Conservation (phyloP, 768 basidiomycete species). For the Kwoniella bestiolae region DNA sequence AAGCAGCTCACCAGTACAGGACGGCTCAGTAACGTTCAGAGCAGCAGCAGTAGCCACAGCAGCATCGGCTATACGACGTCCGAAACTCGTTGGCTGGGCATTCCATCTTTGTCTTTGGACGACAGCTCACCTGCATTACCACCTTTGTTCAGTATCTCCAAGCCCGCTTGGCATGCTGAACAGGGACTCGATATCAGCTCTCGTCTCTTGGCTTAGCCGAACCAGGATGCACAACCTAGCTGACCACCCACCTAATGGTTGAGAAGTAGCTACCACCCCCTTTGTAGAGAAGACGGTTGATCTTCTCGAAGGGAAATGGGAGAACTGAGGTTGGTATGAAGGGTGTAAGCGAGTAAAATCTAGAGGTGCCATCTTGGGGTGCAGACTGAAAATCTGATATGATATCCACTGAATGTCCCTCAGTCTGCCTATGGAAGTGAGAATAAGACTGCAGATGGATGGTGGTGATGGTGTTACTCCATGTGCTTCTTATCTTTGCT, state of each 20-base stretch:
- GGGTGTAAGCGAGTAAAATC: conserved; percentile 70
- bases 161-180: conserved; percentile 83
- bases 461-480: too few relatives aligned
- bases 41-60: conserved; percentile 93
- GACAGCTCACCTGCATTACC: conserved; percentile 82
- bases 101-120: too few relatives aligned
- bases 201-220: too few relatives aligned
- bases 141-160: conserved; percentile 88
- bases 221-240: background rate
- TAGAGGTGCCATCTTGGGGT: conserved; percentile 57
- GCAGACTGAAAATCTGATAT: too few relatives aligned
- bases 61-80: conserved; percentile 90
- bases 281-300: conserved; percentile 85
- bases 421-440: too few relatives aligned
- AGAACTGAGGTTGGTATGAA: conserved; percentile 66
- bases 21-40: conserved; percentile 79
- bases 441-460: too few relatives aligned
- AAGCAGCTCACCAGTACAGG: conserved; percentile 85
- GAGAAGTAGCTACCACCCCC: conserved; percentile 84
- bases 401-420: background rate
- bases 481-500: background rate
- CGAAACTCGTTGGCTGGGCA: too few relatives aligned
- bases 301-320: conserved; percentile 78
- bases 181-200: conserved; percentile 17
- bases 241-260: conserved; percentile 62